Evolutionary conservation across 2,329 filamentous ascomycete species (phyloP), one percentile per base, ranked within the genome.

Genomic region (Fusarium sp.): DNA sequence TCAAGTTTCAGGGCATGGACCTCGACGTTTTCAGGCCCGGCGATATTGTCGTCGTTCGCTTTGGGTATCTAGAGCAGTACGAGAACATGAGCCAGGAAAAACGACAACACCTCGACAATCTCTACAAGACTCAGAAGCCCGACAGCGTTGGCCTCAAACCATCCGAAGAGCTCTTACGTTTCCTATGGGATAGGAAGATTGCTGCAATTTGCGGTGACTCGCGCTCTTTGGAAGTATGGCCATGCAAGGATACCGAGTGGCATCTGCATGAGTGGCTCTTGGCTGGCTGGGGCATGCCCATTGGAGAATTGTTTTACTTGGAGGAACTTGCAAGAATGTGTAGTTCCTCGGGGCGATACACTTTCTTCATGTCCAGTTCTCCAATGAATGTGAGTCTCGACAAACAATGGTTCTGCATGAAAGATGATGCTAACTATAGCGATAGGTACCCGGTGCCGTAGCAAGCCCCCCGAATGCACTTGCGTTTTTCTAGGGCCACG

Each of bases 201-300:
- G 80, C 81, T 0, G 86, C 85, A 2, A 83, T 86, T 5, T 84
- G 83, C 27, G 82, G 83, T 10, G 81, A 84, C 67, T 79, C 81
- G 5, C 81, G 82, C 2, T 82, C 80, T 2, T 84, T 87, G 45
- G 86, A 87, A 68, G 81, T 82, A 52, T 73, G 80, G 40, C 84
- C 85, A 0, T 78, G 74, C 18, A 73, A 71, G 4, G 64, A 78
- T 3, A 20, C 20, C 2, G 70, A 77, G 2, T 79, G 69, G 72
- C 71, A 74, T 40, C 33, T 80, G 65, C 67, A 87, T 69, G 85
- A 87, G 63, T 85, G 85, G 73, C 78, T 87, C 2, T 78, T 87
- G n/a, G 84, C 84, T 1, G 85, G 85, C 6, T 88, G 86, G 85
- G 86, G 86, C 0, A 79, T 87, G 76, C 85, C 83, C 0, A 81